These are phyloP conservation scores for Fomitopsis serialis DNA, from an alignment of 768 basidiomycete species.

Conservation along the genomic window DNA sequence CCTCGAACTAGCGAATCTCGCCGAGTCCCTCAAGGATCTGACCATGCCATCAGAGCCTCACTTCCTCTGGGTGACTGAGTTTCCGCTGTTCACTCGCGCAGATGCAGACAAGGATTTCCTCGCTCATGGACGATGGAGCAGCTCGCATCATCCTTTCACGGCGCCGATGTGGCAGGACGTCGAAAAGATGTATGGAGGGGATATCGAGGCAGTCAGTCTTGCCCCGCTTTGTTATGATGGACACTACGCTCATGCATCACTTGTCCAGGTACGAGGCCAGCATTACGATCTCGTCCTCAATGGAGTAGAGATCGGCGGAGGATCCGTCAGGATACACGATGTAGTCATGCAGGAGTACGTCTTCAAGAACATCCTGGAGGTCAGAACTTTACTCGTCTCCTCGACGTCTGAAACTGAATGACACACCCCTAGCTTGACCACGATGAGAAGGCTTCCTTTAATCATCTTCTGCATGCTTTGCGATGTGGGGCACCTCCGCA, in stretches of 20 bases:
- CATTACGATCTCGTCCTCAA: conserved; percentile 96
- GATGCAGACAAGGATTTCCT: conserved; percentile 86
- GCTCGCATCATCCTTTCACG: conserved; percentile 94
- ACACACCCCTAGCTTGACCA: conserved; percentile 52
- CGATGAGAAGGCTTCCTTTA: conserved; percentile 69
- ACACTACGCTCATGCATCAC: neutral
- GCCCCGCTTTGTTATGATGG: neutral
- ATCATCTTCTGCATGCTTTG: conserved; percentile 82
- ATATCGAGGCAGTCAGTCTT: conserved; percentile 43
- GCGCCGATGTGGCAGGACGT: conserved; percentile 93
- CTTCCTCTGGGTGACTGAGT: conserved; percentile 95
- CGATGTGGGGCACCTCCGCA: conserved; percentile 92
- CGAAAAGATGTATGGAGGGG: conserved; percentile 64
- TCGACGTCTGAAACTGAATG: conserved; percentile 5
- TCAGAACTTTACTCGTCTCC: conserved; percentile 28
- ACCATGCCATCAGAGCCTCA: conserved; percentile 55
- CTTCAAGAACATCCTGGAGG: conserved; percentile 73
- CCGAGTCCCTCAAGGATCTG: conserved; percentile 57
- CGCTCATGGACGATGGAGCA: conserved; percentile 85
- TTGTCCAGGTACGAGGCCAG: conserved; percentile 81
- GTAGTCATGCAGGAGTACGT: conserved; percentile 82
- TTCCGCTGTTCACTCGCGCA: conserved; percentile 84
- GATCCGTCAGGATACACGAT: conserved; percentile 91
- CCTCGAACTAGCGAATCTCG: conserved; percentile 59
- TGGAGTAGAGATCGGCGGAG: conserved; percentile 91